Evolutionary conservation across 495 filamentous ascomycete species (phyloP), one percentile per base, ranked within the genome.

Genomic region (Penicillium riverlandense): DNA sequence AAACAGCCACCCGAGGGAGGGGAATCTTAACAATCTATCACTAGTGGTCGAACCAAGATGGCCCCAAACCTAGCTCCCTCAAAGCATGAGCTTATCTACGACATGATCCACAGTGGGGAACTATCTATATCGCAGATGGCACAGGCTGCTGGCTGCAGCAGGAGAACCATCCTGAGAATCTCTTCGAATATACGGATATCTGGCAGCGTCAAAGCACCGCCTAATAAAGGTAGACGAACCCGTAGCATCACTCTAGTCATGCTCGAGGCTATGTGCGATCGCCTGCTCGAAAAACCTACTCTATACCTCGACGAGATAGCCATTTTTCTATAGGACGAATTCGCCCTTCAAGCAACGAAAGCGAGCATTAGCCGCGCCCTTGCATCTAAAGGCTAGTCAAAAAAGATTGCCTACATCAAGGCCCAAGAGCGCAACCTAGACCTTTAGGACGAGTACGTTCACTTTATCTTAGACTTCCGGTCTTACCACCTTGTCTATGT

Each of bases 171-270:
- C 42, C 38, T 35, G 41, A 47, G 40, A 41, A 58, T 57, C 46
- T 47, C 34, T 35, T 54, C 50, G 35, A 66, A 64, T 48, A 46
- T 66, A 47, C 40, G 43, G 14, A 43, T 44, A 30, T 66, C 55
- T 57, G 48, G 61, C 29, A 54, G 35, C 32, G 47, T 51, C 5
- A 63, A 52, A 46, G 54, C 57, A 30, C 59, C 47, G 29, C 47
- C 38, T 45, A 66, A 48, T 50, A 40, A 41, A 35, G 42, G 35
- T 1, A 49, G 58, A 50, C 44, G 52, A 32, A 36, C 37, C 13
- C 47, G 39, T 32, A 38, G 30, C 40, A 47, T 66, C 30, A 48
- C 52, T 38, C 53, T 40, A 39, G 22, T 52, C 28, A 66, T 64
- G 38, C 43, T 58, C 29, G 41, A 55, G 22, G 52, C 51, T 41